A percentile compares a stretch with the other conserved stretches of the same genome.
phyloP scores from a whole-genome alignment of 345 rosid species.

The Citrus hindsii region DNA sequence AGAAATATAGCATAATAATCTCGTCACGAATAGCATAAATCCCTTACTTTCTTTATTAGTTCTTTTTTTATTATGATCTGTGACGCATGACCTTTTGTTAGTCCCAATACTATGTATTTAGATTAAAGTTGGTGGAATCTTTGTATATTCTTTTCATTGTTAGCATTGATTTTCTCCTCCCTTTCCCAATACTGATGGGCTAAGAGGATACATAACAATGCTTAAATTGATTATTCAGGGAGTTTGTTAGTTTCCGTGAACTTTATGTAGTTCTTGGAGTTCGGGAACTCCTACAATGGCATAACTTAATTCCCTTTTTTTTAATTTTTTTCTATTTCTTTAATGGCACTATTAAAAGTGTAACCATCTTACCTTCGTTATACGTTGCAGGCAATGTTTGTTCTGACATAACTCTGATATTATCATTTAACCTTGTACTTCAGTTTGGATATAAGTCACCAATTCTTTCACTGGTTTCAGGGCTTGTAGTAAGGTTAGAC shows the following conservation, averaged over 20 bases:
- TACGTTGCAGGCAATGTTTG: not conserved
- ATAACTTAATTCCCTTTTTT: no score
- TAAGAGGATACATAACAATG: not conserved
- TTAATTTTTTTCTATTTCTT: no score
- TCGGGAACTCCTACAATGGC: constrained; percentile 31
- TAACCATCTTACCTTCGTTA: not conserved
- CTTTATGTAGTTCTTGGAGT: constrained; percentile 38
- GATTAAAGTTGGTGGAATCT: not conserved
- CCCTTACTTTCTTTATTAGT: not conserved
- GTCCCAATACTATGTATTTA: not conserved
- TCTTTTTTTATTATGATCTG: not conserved
- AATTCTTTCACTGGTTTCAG: constrained; percentile 6
- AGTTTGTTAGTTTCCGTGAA: not conserved
- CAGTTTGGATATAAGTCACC: not conserved
- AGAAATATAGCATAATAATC: not conserved
- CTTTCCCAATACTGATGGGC: not conserved
- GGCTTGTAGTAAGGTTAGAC: constrained; percentile 49
- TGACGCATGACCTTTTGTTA: not conserved
- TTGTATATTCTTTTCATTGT: not conserved
- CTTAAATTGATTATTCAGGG: not conserved
- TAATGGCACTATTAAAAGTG: not conserved
- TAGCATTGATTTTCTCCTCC: not conserved
- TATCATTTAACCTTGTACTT: not conserved
- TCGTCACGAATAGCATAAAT: not conserved
- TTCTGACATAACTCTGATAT: not conserved